Conservation (phyloP, 345 rosid genomes). For the Iberis pinnata region DNA sequence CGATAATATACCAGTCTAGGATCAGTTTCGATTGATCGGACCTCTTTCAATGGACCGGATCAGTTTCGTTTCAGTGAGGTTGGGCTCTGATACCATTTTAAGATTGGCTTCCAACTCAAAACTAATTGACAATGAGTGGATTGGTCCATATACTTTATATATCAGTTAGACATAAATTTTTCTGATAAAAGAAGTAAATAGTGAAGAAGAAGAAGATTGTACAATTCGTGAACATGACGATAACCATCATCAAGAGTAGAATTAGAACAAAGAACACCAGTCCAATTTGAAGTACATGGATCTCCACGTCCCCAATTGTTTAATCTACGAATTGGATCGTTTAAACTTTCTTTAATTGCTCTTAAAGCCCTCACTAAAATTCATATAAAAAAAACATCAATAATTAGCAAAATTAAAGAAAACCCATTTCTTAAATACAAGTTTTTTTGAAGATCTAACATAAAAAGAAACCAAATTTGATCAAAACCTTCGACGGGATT, state of each 20-base stretch:
- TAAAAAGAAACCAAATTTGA: background rate
- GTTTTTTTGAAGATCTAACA: background rate
- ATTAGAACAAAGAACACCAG: conserved; percentile 74
- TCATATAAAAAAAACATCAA: background rate
- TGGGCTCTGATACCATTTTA: no score
- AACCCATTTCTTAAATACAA: conserved; percentile 3
- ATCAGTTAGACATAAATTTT: no score
- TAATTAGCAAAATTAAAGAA: conserved; percentile 6
- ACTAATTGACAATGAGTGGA: no score
- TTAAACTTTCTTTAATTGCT: conserved; percentile 43
- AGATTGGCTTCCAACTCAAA: no score
- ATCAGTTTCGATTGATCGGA: no score
- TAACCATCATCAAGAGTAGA: conserved; percentile 50
- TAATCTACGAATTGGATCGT: conserved; percentile 54
- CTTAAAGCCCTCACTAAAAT: conserved; percentile 60
- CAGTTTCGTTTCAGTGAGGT: no score
- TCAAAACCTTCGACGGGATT: conserved; percentile 61
- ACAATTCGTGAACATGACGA: conserved; percentile 76
- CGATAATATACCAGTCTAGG: background rate
- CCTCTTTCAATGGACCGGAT: no score
- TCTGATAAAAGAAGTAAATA: conserved; percentile 10
- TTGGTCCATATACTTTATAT: no score
- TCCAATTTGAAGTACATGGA: conserved; percentile 85
- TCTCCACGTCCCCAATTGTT: conserved; percentile 75
- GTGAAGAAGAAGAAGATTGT: conserved; percentile 22